Percentiles rank a stretch among this genome's conserved stretches.
Conservation (phyloP, 1,284 basidiomycete genomes). For the Leccinum pseudoinsigne region DNA sequence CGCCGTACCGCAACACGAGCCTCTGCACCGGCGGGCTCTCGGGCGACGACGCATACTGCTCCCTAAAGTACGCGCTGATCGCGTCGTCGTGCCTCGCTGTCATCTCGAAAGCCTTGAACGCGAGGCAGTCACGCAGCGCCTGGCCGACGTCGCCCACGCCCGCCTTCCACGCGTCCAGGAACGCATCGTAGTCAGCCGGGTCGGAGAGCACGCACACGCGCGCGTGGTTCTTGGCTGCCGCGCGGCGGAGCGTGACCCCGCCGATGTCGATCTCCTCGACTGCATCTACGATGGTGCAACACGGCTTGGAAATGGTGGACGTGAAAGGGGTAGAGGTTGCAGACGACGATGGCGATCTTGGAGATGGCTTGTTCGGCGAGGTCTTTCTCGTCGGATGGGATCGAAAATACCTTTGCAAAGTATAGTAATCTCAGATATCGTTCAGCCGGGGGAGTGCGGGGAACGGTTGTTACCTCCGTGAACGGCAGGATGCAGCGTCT, state of each 20-base stretch:
- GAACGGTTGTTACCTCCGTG: conserved; percentile 74
- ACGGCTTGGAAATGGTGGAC: conserved; percentile 85
- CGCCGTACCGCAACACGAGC: conserved; percentile 90
- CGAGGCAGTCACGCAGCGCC: conserved; percentile 75
- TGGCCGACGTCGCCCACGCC: conserved; percentile 65
- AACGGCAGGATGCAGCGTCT: conserved; percentile 98
- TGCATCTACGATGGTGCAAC: conserved; percentile 89
- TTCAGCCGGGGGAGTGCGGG: no score
- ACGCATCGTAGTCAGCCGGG: conserved; percentile 89
- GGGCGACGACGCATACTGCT: conserved; percentile 55
- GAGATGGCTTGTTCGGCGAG: conserved; percentile 80
- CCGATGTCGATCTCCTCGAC: conserved; percentile 99
- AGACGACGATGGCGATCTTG: conserved; percentile 93
- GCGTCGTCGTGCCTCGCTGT: conserved; percentile 95
- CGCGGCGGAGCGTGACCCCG: conserved; percentile 96
- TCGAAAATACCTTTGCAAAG: conserved; percentile 73
- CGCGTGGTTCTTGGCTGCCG: conserved; percentile 98
- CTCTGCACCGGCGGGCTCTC: conserved; percentile 79
- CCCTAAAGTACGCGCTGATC: conserved; percentile 48
- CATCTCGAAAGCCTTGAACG: conserved; percentile 97
- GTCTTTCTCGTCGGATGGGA: conserved; percentile 85
- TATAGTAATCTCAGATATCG: conserved; percentile 29
- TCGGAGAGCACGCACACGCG: conserved; percentile 93
- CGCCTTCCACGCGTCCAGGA: conserved; percentile 75
- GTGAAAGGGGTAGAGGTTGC: conserved; percentile 99